These are phyloP conservation scores for Austropuccinia psidii DNA, from an alignment of 1,284 basidiomycete genomes.

Conservation along the genomic window DNA sequence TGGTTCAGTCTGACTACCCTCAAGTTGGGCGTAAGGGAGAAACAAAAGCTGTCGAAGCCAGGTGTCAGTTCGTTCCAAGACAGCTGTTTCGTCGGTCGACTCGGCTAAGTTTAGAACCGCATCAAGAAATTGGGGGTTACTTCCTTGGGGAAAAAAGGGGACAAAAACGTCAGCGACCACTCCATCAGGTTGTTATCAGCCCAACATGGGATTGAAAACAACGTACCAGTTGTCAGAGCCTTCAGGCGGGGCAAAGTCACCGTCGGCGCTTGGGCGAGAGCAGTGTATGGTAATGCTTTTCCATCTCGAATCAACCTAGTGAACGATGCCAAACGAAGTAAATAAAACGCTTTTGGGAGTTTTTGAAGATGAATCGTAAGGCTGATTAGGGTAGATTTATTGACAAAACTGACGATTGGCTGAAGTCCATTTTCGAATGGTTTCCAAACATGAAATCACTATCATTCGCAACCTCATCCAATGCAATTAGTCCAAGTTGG, in stretches of 20 bases:
- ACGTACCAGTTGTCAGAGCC: conserved; percentile 40
- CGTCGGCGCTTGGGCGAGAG: conserved; percentile 40
- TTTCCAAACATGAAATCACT: conserved; percentile 40
- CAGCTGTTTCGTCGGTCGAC: conserved; percentile 22
- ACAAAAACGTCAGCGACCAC: background rate
- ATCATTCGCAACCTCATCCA: background rate
- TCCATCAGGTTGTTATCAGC: background rate
- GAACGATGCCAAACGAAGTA: background rate
- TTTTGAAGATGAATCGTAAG: background rate
- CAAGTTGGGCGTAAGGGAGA: background rate
- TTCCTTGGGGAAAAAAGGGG: background rate
- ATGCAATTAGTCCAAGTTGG: too few relatives aligned
- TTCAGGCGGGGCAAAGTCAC: conserved; percentile 42
- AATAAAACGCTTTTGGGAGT: background rate
- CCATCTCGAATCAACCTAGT: conserved; percentile 37
- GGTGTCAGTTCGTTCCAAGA: conserved; percentile 39
- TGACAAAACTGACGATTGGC: conserved; percentile 30
- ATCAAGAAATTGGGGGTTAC: conserved; percentile 41
- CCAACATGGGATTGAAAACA: background rate
- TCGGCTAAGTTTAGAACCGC: conserved; percentile 40
- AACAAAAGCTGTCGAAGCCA: conserved; percentile 38
- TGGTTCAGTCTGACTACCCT: too few relatives aligned
- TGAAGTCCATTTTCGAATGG: conserved; percentile 38
- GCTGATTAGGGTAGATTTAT: background rate
- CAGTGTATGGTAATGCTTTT: conserved; percentile 39